Evolutionary conservation across 2,329 filamentous ascomycete genomes (phyloP).

Genomic region (Grosmannia penicillata): DNA sequence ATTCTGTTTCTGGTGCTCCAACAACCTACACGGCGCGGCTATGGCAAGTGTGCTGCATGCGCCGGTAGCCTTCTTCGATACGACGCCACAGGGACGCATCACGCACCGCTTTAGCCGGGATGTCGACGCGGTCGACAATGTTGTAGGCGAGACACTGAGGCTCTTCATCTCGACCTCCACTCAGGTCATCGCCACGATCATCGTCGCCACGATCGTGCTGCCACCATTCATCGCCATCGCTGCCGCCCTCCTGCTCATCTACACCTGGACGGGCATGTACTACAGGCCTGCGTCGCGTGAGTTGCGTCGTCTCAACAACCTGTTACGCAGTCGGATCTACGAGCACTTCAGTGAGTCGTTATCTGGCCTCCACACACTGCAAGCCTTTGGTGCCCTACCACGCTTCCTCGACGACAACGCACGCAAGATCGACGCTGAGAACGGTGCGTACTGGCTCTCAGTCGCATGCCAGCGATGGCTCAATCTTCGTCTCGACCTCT

Average conservation of each 20-base stretch:
- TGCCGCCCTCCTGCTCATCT: conserved; percentile 68
- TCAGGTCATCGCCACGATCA: conserved; percentile 66
- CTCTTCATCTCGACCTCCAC: conserved; percentile 47
- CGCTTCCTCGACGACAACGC: conserved; percentile 89
- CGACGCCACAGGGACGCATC: conserved; percentile 84
- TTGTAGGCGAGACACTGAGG: conserved; percentile 83
- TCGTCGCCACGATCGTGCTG: conserved; percentile 74
- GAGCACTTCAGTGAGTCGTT: conserved; percentile 95
- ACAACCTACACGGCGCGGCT: conserved; percentile 20
- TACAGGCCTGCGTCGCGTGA: conserved; percentile 86
- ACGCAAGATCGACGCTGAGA: conserved; percentile 68
- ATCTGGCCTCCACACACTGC: conserved; percentile 86
- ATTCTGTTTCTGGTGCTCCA: conserved; percentile 27
- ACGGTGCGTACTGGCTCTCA: conserved; percentile 86
- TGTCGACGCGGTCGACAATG: conserved; percentile 84
- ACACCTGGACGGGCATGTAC: conserved; percentile 69
- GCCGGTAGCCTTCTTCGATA: conserved; percentile 94
- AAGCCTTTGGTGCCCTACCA: conserved; percentile 84
- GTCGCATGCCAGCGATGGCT: conserved; percentile 95
- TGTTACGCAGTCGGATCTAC: conserved; percentile 86
- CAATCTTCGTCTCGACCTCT: conserved; percentile 75
- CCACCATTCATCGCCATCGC: conserved; percentile 81
- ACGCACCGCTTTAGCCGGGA: conserved; percentile 99
- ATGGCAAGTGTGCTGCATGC: conserved; percentile 41
- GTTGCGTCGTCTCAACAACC: conserved; percentile 83